phyloP scores from a whole-genome alignment of 1,284 basidiomycete species.

The Heimioporus retisporus region DNA sequence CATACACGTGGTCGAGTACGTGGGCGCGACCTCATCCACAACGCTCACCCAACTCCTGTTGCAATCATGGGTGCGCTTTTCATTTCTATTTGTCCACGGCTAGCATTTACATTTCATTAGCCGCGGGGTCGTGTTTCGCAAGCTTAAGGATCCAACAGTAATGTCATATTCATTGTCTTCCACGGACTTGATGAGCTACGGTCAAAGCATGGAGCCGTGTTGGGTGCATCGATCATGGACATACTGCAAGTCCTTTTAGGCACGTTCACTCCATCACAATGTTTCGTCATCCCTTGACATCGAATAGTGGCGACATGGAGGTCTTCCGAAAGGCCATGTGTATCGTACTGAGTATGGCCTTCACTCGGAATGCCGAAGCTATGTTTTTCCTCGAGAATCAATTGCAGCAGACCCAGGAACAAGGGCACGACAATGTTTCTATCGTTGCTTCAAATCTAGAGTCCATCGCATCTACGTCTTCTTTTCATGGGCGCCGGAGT shows the following conservation, averaged over 20 bases:
- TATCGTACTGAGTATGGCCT: conserved; percentile 95
- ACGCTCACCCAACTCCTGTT: conserved; percentile 96
- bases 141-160: conserved; percentile 99
- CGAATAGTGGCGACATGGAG: conserved; percentile 91
- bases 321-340: conserved; percentile 94
- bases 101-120: conserved; percentile 52
- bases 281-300: not conserved
- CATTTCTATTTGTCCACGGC: not conserved
- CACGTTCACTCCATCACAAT: conserved; percentile 34
- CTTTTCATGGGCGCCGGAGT: conserved; percentile 54
- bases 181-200: conserved; percentile 92
- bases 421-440: conserved; percentile 83
- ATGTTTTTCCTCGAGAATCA: conserved; percentile 99
- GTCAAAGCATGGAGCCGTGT: conserved; percentile 90
- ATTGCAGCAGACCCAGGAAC: conserved; percentile 91
- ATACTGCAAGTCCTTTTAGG: conserved; percentile 90
- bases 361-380: conserved; percentile 95
- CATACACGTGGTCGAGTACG: conserved; percentile 98
- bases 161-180: conserved; percentile 98
- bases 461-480: not conserved
- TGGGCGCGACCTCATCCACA: conserved; percentile 96
- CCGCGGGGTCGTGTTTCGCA: conserved; percentile 92
- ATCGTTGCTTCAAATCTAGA: not conserved
- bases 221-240: conserved; percentile 97
- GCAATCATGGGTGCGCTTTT: conserved; percentile 86